Percentiles rank a stretch among this genome's conserved stretches.
phyloP scores from a whole-genome alignment of 148 eudicot species.

The Polygonum aviculare region DNA sequence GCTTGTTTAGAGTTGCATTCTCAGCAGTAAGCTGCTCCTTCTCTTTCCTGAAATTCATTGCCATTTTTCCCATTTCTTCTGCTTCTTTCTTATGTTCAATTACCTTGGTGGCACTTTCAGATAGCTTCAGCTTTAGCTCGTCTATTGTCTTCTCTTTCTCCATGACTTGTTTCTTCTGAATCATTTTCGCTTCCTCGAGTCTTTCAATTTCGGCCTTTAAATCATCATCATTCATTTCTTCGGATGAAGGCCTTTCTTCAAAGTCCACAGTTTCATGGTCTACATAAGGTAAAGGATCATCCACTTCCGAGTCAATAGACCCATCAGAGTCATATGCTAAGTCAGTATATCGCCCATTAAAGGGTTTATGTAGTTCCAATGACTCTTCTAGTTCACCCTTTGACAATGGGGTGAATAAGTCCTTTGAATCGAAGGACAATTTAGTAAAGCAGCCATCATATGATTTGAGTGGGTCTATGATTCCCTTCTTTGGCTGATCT shows the following conservation, averaged over 20 bases:
- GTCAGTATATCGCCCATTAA: neutral
- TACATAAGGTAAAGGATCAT: conserved; percentile 59
- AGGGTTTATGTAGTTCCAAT: neutral
- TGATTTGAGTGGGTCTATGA: conserved; percentile 2
- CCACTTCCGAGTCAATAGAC: conserved; percentile 61
- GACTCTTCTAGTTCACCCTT: neutral
- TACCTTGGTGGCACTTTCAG: conserved; percentile 10
- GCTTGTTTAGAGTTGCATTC: neutral
- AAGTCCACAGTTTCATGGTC: conserved; percentile 5
- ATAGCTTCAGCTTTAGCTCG: conserved; percentile 15
- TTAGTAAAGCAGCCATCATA: conserved; percentile 2
- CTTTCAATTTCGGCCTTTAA: conserved; percentile 1
- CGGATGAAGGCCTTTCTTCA: conserved; percentile 10
- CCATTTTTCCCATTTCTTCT: neutral
- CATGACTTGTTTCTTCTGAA: conserved; percentile 6
- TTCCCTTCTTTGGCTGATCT: neutral
- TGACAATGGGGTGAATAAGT: neutral
- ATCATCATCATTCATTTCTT: neutral
- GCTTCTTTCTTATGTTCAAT: conserved; percentile 14
- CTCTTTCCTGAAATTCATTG: neutral
- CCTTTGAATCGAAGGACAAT: neutral
- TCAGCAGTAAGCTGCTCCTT: neutral
- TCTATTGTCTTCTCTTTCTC: neutral
- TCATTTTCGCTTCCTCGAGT: neutral
- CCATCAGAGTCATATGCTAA: conserved; percentile 28